A percentile compares a stretch with the other conserved stretches of the same genome.
Evolutionary conservation across 345 rosid species (phyloP).

Genomic region (Psidium friedrichsthalianum): DNA sequence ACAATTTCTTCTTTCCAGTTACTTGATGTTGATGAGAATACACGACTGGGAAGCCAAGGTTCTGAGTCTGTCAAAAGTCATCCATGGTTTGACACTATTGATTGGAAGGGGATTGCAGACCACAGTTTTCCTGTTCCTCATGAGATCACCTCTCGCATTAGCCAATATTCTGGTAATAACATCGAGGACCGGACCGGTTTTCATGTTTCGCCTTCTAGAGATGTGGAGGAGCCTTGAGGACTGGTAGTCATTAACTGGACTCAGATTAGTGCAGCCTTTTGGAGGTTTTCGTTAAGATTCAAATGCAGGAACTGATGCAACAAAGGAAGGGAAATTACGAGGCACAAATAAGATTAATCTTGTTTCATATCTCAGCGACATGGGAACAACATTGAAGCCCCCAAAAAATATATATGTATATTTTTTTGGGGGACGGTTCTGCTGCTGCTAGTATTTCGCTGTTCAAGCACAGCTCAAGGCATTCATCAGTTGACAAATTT

Average conservation of each 20-base stretch:
- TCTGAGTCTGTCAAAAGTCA: constrained; percentile 50
- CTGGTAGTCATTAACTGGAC: constrained; percentile 33
- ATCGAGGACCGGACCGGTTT: constrained; percentile 18
- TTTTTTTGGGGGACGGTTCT: background rate
- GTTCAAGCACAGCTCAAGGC: background rate
- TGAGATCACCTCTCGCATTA: constrained; percentile 42
- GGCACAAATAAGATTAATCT: background rate
- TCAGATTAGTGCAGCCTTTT: background rate
- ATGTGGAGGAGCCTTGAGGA: constrained; percentile 45
- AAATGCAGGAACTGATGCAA: background rate
- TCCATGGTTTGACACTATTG: constrained; percentile 61
- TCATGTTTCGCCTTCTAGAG: constrained; percentile 25
- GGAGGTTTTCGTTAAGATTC: background rate
- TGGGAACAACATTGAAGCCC: background rate
- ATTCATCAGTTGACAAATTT: background rate
- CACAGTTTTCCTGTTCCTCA: constrained; percentile 43
- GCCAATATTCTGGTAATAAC: constrained; percentile 33
- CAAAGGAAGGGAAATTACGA: background rate
- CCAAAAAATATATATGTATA: background rate
- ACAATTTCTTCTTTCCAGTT: constrained; percentile 24
- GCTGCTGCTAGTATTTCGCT: background rate
- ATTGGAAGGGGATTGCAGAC: constrained; percentile 48
- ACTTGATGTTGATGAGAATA: constrained; percentile 63
- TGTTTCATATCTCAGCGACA: background rate
- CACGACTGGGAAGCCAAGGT: constrained; percentile 63